Evolutionary conservation across 495 filamentous ascomycete species (phyloP).

Genomic region (Aspergillus cristatus): DNA sequence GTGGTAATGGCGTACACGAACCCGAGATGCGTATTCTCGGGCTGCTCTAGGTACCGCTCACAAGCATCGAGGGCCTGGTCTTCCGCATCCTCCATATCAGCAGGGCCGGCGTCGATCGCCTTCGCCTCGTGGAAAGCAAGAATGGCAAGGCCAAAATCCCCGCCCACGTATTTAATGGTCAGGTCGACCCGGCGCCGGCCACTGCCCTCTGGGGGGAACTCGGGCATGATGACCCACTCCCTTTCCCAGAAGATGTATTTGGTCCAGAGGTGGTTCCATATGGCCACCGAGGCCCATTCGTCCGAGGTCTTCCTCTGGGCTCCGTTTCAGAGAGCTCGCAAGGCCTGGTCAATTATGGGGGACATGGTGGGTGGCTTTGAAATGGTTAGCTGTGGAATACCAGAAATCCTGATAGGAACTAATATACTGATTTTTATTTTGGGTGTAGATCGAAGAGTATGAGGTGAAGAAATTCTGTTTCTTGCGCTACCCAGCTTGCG

Average conservation of each 20-base stretch:
- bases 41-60: slow-evolving; percentile 2
- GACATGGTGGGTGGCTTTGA: no score
- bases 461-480: no score
- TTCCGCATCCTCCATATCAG: background rate
- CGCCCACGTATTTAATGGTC: background rate
- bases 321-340: background rate
- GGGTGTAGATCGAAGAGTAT: no score
- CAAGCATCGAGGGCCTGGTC: slow-evolving; percentile 1
- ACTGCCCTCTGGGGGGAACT: slow-evolving; percentile 1
- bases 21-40: background rate
- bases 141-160: background rate
- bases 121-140: slow-evolving; percentile 3
- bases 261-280: slow-evolving; percentile 1
- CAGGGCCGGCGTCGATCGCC: background rate
- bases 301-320: slow-evolving; percentile 1
- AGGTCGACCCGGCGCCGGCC: slow-evolving; percentile 4
- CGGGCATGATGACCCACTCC: slow-evolving; percentile 1
- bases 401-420: no score
- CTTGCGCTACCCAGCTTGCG: no score
- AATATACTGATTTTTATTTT: no score
- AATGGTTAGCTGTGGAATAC: no score
- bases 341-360: no score
- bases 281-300: slow-evolving; percentile 2
- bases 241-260: slow-evolving; percentile 1
- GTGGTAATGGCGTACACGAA: slow-evolving; percentile 4